Evolutionary conservation across 768 basidiomycete species (phyloP).

Genomic region (Baorangia bicolor): DNA sequence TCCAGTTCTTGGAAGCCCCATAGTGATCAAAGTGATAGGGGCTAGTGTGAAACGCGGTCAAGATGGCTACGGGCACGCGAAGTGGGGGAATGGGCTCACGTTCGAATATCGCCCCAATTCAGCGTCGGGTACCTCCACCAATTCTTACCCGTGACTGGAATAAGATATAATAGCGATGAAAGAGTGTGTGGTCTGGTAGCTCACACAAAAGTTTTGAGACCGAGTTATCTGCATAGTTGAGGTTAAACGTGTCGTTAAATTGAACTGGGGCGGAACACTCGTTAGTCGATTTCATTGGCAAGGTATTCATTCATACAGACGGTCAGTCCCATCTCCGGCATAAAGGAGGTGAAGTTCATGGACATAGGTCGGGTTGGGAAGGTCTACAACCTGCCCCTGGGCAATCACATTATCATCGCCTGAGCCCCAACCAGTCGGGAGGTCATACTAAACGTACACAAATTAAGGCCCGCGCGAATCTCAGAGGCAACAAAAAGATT

Average conservation of each 20-base stretch:
- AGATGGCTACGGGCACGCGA: not conserved
- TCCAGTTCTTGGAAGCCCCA: slow-evolving; percentile 38
- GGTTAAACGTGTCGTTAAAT: slow-evolving; percentile 34
- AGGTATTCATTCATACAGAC: slow-evolving; percentile 21
- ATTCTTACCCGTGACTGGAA: slow-evolving; percentile 44
- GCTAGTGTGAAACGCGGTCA: slow-evolving; percentile 24
- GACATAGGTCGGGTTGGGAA: slow-evolving; percentile 33
- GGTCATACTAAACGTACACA: slow-evolving; percentile 36
- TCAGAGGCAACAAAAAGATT: not conserved
- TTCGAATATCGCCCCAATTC: slow-evolving; percentile 42
- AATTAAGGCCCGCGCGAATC: not conserved
- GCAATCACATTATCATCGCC: slow-evolving; percentile 46
- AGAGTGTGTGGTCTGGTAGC: slow-evolving; percentile 1
- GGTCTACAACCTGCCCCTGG: slow-evolving; percentile 39
- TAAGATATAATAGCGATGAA: not conserved
- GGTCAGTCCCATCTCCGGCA: slow-evolving; percentile 39
- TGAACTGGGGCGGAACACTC: slow-evolving; percentile 21
- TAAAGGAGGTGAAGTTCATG: slow-evolving; percentile 53
- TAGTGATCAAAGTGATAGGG: slow-evolving; percentile 45
- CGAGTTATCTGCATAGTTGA: slow-evolving; percentile 40
- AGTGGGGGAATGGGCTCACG: slow-evolving; percentile 30
- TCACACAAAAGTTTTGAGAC: slow-evolving; percentile 36
- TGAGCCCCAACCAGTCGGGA: slow-evolving; percentile 43
- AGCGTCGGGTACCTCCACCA: slow-evolving; percentile 44
- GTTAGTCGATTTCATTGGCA: not conserved